A percentile compares a stretch with the other conserved stretches of the same genome.
phyloP scores from a whole-genome alignment of 192 early-diverging fungal genomes.

The Coemansia sp. region DNA sequence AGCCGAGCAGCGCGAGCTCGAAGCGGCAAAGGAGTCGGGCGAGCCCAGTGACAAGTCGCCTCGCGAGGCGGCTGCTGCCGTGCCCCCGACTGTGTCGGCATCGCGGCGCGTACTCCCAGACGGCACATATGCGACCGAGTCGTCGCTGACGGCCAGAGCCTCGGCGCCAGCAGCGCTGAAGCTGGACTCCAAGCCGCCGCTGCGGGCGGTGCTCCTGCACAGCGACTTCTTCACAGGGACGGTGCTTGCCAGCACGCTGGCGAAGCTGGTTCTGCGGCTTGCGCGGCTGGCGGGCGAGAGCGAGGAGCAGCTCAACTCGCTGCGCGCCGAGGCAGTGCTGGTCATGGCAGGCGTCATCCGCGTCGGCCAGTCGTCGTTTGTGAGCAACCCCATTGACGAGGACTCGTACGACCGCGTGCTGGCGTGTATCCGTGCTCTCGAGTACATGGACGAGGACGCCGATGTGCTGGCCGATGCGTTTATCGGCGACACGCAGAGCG shows the following conservation, averaged over 20 bases:
- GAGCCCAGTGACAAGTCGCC: slow-evolving; percentile 19
- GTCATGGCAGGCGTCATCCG: slow-evolving; percentile 96
- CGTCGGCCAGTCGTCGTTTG: slow-evolving; percentile 86
- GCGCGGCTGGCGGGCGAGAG: slow-evolving; percentile 12
- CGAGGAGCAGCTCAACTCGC: slow-evolving; percentile 62
- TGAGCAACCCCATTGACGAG: slow-evolving; percentile 87
- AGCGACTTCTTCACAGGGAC: slow-evolving; percentile 93
- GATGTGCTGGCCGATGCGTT: slow-evolving; percentile 53
- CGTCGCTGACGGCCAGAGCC: slow-evolving; percentile 64
- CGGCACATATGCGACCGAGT: slow-evolving; percentile 97
- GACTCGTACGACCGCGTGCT: slow-evolving; percentile 93
- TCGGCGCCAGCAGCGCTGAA: slow-evolving; percentile 46
- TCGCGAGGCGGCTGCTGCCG: slow-evolving; percentile 24
- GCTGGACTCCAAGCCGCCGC: slow-evolving; percentile 40
- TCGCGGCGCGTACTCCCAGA: slow-evolving; percentile 85
- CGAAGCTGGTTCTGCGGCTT: slow-evolving; percentile 87
- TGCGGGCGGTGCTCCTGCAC: slow-evolving; percentile 73
- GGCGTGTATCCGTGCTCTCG: slow-evolving; percentile 76
- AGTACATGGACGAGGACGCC: slow-evolving; percentile 54
- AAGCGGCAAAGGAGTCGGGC: slow-evolving; percentile 62
- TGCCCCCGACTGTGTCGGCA: slow-evolving; percentile 27
- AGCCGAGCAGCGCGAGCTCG: slow-evolving; percentile 81
- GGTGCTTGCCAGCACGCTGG: slow-evolving; percentile 84
- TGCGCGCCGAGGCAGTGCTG: slow-evolving; percentile 95
- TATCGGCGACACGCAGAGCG: slow-evolving; percentile 58